Evolutionary conservation across 1,139 yeast genomes (phyloP).

Genomic region (Candida albicans): DNA sequence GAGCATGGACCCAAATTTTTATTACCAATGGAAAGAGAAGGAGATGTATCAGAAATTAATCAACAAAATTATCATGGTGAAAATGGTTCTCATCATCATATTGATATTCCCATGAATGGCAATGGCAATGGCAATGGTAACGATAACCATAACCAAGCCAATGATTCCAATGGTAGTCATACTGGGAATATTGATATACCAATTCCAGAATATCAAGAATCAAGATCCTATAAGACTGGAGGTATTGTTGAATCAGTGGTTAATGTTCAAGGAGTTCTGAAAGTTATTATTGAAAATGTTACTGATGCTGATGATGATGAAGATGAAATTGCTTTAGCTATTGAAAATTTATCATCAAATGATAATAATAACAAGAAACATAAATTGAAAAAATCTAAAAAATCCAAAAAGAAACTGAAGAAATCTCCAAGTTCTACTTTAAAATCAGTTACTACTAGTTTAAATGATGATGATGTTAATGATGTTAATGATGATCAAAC

Average conservation of each 20-base stretch:
- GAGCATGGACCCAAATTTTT: conserved; percentile 18
- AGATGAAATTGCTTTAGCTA: background rate
- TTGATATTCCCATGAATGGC: conserved; percentile 7
- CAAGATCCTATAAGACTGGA: conserved; percentile 52
- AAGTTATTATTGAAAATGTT: conserved; percentile 76
- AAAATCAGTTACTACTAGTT: conserved; percentile 7
- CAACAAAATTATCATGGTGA: conserved; percentile 3
- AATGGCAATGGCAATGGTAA: too few relatives aligned
- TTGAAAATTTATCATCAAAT: background rate
- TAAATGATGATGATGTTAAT: conserved; percentile 10
- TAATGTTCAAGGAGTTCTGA: conserved; percentile 80
- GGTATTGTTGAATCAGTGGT: conserved; percentile 85
- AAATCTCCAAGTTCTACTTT: conserved; percentile 7
- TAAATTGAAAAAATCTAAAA: conserved; percentile 7
- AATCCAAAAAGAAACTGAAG: conserved; percentile 4
- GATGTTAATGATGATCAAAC: conserved; percentile 10
- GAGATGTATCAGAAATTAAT: conserved; percentile 29
- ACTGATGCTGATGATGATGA: conserved; percentile 37
- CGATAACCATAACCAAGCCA: too few relatives aligned
- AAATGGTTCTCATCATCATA: conserved; percentile 6
- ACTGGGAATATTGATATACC: conserved; percentile 4
- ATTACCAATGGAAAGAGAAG: conserved; percentile 29
- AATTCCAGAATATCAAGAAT: conserved; percentile 32
- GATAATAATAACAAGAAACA: conserved; percentile 7
- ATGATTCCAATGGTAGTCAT: background rate